Evolutionary conservation across 2,329 filamentous ascomycete species (phyloP).

Genomic region (Rutstroemia sp.): DNA sequence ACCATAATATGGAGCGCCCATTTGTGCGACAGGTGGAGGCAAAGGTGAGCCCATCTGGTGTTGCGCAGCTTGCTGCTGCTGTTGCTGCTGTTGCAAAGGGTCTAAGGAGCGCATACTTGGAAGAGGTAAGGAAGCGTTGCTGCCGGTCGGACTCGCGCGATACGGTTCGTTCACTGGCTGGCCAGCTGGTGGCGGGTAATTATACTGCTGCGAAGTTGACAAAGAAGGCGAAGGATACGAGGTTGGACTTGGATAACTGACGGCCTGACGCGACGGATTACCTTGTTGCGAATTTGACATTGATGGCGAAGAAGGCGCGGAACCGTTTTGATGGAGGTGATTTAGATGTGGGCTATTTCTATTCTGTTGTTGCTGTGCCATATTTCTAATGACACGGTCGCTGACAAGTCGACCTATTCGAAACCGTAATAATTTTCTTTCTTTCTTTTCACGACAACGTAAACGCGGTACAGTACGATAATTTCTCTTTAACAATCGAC

Average conservation of each 20-base stretch:
- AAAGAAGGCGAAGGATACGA: conserved; percentile 40
- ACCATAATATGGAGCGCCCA: conserved; percentile 41
- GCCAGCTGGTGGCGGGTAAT: conserved; percentile 35
- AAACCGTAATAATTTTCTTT: not conserved
- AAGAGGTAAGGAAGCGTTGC: conserved; percentile 39
- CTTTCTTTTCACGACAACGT: not conserved
- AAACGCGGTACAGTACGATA: not conserved
- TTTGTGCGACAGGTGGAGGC: conserved; percentile 44
- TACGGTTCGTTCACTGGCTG: conserved; percentile 33
- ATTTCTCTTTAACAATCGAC: not conserved
- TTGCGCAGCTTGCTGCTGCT: conserved; percentile 19
- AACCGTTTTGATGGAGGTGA: conserved; percentile 25
- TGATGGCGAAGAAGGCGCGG: conserved; percentile 27
- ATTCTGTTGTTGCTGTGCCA: conserved; percentile 21
- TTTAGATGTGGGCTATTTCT: conserved; percentile 25
- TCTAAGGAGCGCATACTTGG: conserved; percentile 44
- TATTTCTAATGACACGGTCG: conserved; percentile 10
- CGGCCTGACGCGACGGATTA: conserved; percentile 21
- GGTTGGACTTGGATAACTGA: conserved; percentile 37
- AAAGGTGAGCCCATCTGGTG: conserved; percentile 44
- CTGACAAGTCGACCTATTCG: conserved; percentile 3
- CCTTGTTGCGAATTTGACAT: conserved; percentile 26
- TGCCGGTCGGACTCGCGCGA: conserved; percentile 36
- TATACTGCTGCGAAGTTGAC: conserved; percentile 40
- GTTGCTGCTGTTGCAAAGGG: conserved; percentile 30